Base-by-base conservation (phyloP, 345 rosid species). In the Firmiana major region DNA sequence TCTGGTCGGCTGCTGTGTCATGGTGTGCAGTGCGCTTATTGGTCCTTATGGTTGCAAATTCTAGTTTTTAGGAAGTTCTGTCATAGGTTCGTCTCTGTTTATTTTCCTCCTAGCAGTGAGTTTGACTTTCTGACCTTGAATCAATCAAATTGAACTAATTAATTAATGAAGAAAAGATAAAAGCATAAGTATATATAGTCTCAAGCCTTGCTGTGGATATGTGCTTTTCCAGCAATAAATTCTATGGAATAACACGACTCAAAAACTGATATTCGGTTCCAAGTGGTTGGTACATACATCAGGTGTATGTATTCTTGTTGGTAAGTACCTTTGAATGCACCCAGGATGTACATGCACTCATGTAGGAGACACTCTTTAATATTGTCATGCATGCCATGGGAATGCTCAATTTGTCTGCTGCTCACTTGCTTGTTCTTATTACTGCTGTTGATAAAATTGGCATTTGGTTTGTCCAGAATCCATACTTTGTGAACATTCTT, bases 401-500 rank as follows among this genome's bases (percentile, higher is more conserved):
- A 70, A 26, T 28, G 26, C 22, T 26, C 24, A 26, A 48, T 70
- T 70, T 26, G 19, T 7, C 12, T 63, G 59, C 31, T 71, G 21
- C 57, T 31, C 3, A 11, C 19, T 45, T 45, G n/a, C 28, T 16
- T 45, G 22, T 21, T 36, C 78, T 9, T 67, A 7, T 19, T 72
- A 40, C 67, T 72, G 62, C 26, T 42, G 7, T 70, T 46, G 10
- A 36, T 71, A 53, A 63, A 49, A 9, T 36, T 31, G 7, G 63
- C 28, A n/a, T 70, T 83, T 26, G 70, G 59, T 67, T 70, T 54
- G n/a, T 75, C 63, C 86, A 96, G 98, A 96, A 87, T 55, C 98
- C 99, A 0, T 96, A 92, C 81, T 84, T 48, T 7, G 99, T 96
- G 76, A 96, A 96, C 91, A 88, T 96, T 70, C 92, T 96, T 62